A percentile compares a stretch with the other conserved stretches of the same genome.
phyloP scores from a whole-genome alignment of 257 asterid genomes.

The Verbena officinalis region DNA sequence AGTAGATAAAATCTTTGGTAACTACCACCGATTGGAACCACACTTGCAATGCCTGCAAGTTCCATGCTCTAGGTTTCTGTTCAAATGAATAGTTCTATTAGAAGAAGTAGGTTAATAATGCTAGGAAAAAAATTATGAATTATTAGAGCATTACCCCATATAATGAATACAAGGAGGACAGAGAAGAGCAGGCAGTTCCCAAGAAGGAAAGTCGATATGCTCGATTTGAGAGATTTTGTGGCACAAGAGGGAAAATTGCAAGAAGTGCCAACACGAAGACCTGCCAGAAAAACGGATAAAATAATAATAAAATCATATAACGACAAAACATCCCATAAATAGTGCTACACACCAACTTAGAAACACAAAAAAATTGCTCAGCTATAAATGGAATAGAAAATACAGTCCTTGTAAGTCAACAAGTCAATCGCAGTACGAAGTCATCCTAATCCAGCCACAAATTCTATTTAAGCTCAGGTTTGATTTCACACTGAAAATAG shows the following conservation, averaged over 20 bases:
- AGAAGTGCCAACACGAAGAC: constrained; percentile 79
- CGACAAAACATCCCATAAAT: constrained; percentile 12
- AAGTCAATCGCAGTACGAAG: constrained; percentile 5
- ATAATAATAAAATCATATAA: background rate
- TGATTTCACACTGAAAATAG: constrained; percentile 14
- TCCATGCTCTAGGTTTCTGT: constrained; percentile 99
- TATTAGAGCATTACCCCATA: constrained; percentile 73
- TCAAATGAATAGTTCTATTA: constrained; percentile 29
- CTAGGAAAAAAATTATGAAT: constrained; percentile 9
- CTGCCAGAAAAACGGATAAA: constrained; percentile 40
- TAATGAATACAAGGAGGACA: constrained; percentile 73
- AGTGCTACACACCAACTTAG: constrained; percentile 18
- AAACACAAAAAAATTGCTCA: background rate
- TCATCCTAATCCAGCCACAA: background rate
- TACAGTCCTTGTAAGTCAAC: background rate
- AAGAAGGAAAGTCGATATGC: constrained; percentile 80
- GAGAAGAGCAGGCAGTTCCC: constrained; percentile 81
- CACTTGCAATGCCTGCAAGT: constrained; percentile 77
- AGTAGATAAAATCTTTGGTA: constrained; percentile 83
- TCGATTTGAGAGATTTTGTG: constrained; percentile 67
- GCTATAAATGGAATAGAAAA: background rate
- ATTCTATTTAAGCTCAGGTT: background rate
- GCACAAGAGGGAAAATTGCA: constrained; percentile 76
- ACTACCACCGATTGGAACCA: constrained; percentile 84
- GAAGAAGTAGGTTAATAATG: constrained; percentile 21